Evolutionary conservation across 2,329 filamentous ascomycete genomes (phyloP), one percentile per base, ranked within the genome.

Genomic region (Nemania sp.): DNA sequence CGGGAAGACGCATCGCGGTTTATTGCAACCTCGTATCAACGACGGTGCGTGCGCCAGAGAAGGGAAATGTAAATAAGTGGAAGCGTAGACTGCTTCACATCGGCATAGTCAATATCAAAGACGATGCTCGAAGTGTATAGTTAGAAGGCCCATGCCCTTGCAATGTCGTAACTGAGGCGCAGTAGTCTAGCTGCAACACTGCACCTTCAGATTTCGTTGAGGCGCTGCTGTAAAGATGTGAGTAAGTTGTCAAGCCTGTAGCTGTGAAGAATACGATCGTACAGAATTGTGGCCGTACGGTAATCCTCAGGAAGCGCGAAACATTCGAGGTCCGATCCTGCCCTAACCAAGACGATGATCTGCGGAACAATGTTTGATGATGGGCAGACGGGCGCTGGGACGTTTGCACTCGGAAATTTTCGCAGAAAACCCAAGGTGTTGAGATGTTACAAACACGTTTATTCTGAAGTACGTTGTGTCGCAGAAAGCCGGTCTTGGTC

Each of bases 1-100:
- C 75, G 43, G 91, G 90, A 52, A 87, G 77, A 67, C 84, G 76
- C 91, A 95, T 95, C 47, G 61, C 72, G 66, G 57, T 53, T 49
- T 44, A 43, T 46, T 47, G 47, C n/a, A n/a, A n/a, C n/a, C n/a
- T n/a, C n/a, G n/a, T n/a, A n/a, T n/a, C n/a, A n/a, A n/a, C n/a
- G n/a, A n/a, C n/a, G n/a, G n/a, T n/a, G n/a, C n/a, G n/a, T n/a
- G n/a, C n/a, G n/a, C n/a, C n/a, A n/a, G n/a, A n/a, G n/a, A n/a
- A n/a, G n/a, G n/a, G n/a, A n/a, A n/a, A n/a, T n/a, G n/a, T n/a
- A n/a, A n/a, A n/a, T n/a, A n/a, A 56, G 44, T 31, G 28, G 45
- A 52, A 49, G 56, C 44, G 46, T 43, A 49, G 34, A 44, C 39
- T 49, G 45, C 49, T 49, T 60, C 50, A 66, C 39, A 61, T 62